A percentile compares a stretch with the other conserved stretches of the same genome.
These are phyloP conservation scores for Biscutella laevigata DNA, from an alignment of 441 rosid species.

Conservation along the genomic window DNA sequence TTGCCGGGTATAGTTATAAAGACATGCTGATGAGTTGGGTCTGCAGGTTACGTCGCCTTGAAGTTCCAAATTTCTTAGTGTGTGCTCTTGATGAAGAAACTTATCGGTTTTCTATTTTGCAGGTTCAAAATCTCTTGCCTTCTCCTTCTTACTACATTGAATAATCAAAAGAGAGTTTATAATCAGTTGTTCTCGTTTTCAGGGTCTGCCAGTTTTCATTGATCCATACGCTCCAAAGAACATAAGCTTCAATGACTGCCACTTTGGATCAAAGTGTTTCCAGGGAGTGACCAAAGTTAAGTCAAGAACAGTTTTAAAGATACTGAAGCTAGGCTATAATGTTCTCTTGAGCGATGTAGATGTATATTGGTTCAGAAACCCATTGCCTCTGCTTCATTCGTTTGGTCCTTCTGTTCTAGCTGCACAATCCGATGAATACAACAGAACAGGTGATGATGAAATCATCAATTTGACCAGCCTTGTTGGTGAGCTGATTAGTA, in stretches of 20 bases:
- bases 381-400: constrained; percentile 56
- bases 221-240: constrained; percentile 69
- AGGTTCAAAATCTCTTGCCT: constrained; percentile 39
- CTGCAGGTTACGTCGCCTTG: constrained; percentile 67
- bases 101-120: constrained; percentile 58
- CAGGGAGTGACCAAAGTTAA: constrained; percentile 88
- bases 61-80: constrained; percentile 60
- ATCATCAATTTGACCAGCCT: not conserved
- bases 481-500: not conserved
- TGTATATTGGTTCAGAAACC: constrained; percentile 80
- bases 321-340: constrained; percentile 75
- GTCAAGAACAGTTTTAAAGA: constrained; percentile 76
- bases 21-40: constrained; percentile 97
- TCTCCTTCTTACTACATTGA: not conserved
- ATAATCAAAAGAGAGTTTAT: constrained; percentile 2
- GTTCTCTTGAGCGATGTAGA: constrained; percentile 86
- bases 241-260: constrained; percentile 84
- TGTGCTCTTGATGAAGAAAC: constrained; percentile 88
- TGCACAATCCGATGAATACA: constrained; percentile 86
- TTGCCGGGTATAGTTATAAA: constrained; percentile 87
- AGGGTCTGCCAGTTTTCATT: constrained; percentile 83
- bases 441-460: constrained; percentile 45
- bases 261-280: constrained; percentile 87
- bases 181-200: constrained; percentile 8
- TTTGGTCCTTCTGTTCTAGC: constrained; percentile 70